Conservation (phyloP, 2,329 filamentous ascomycete genomes). For the Cordyceps farinosa region DNA sequence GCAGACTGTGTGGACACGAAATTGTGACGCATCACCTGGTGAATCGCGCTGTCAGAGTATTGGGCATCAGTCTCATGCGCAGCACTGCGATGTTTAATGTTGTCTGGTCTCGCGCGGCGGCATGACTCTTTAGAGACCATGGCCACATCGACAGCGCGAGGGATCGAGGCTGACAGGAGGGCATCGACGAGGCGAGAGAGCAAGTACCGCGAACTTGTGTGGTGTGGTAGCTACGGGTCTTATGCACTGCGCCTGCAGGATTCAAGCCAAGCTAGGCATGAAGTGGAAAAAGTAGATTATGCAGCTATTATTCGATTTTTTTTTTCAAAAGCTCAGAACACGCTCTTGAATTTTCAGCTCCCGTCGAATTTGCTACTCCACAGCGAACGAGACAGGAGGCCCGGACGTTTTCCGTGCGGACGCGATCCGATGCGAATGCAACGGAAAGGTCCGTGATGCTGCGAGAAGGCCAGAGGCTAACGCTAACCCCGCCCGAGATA, state of each 20-base stretch:
- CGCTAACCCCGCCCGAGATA: neutral
- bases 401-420: neutral
- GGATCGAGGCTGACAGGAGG: neutral
- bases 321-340: neutral
- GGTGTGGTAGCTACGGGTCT: neutral
- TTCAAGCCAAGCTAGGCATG: neutral
- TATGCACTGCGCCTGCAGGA: neutral
- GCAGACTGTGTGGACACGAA: neutral
- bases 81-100: neutral
- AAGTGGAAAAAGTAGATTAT: constrained; percentile 7
- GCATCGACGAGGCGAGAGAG: neutral
- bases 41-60: neutral
- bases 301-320: neutral
- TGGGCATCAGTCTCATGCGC: neutral
- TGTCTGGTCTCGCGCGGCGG: neutral
- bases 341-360: neutral
- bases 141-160: neutral
- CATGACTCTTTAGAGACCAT: neutral
- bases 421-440: neutral
- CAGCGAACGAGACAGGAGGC: neutral
- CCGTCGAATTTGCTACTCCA: neutral
- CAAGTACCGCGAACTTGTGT: neutral
- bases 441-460: constrained; percentile 1
- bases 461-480: neutral
- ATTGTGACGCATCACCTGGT: neutral